phyloP scores from a whole-genome alignment of 192 early-diverging fungal genomes.

The Coemansia sp. region DNA sequence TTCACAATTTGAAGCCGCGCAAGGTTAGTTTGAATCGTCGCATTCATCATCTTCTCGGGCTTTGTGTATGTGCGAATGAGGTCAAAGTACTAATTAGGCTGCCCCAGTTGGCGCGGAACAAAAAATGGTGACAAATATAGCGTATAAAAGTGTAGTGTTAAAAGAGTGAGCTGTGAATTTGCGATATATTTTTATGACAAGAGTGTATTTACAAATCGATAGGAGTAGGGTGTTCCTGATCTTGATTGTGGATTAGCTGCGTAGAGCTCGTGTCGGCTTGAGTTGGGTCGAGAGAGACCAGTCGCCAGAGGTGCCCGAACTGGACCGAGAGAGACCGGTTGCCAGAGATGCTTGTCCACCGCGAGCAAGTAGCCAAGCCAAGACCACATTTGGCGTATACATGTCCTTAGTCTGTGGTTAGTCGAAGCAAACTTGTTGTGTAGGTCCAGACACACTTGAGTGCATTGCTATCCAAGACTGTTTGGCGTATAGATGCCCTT shows the following conservation, averaged over 20 bases:
- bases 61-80: neutral
- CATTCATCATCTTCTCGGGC: slow-evolving; percentile 50
- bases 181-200: too few relatives aligned
- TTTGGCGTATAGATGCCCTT: neutral
- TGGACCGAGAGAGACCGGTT: neutral
- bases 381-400: slow-evolving; percentile 1
- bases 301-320: neutral
- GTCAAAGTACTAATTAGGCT: neutral
- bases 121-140: neutral
- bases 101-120: neutral
- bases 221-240: neutral
- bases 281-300: neutral
- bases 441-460: neutral
- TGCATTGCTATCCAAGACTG: neutral
- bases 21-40: slow-evolving; percentile 50
- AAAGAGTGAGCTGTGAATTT: too few relatives aligned
- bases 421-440: slow-evolving; percentile 20
- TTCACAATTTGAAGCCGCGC: slow-evolving; percentile 56
- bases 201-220: neutral
- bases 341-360: neutral
- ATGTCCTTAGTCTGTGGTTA: slow-evolving; percentile 26
- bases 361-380: neutral
- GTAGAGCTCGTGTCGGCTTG: neutral
- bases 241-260: neutral
- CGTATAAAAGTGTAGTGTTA: neutral